Conservation (phyloP, 2,329 filamentous ascomycete species). For the Ceratocystis diversiconidia region DNA sequence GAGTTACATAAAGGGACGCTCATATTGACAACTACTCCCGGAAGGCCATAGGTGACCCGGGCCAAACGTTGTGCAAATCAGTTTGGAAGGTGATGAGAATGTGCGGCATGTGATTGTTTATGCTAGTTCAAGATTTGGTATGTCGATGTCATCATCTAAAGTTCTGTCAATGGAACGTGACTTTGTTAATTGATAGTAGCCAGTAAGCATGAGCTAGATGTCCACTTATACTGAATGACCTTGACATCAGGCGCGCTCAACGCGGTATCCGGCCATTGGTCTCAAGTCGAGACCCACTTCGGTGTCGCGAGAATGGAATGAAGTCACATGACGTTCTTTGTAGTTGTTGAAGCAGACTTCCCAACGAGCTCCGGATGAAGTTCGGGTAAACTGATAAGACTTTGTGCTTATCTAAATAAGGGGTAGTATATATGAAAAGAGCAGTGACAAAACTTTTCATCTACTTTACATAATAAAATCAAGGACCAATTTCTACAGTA, state of each 20-base stretch:
- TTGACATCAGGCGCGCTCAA: neutral
- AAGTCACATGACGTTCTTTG: conserved; percentile 3
- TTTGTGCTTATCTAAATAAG: too few relatives aligned
- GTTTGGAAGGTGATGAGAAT: neutral
- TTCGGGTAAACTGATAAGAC: too few relatives aligned
- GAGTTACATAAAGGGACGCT: neutral
- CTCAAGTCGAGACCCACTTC: neutral
- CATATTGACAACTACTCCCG: neutral
- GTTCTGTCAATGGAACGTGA: neutral
- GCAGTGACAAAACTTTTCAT: too few relatives aligned
- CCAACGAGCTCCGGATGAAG: too few relatives aligned
- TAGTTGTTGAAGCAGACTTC: too few relatives aligned
- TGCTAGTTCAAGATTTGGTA: neutral
- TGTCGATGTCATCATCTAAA: neutral
- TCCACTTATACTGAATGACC: neutral
- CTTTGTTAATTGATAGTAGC: neutral
- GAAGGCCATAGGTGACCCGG: neutral
- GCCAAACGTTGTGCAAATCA: neutral
- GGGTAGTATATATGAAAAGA: too few relatives aligned
- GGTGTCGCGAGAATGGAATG: conserved; percentile 11
- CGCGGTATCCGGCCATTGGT: neutral
- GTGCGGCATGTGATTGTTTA: neutral
- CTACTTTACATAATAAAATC: too few relatives aligned
- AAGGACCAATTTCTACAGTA: too few relatives aligned
- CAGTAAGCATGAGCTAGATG: neutral